Conservation (phyloP, 805 yeast genomes). For the Candida krabiensis region DNA sequence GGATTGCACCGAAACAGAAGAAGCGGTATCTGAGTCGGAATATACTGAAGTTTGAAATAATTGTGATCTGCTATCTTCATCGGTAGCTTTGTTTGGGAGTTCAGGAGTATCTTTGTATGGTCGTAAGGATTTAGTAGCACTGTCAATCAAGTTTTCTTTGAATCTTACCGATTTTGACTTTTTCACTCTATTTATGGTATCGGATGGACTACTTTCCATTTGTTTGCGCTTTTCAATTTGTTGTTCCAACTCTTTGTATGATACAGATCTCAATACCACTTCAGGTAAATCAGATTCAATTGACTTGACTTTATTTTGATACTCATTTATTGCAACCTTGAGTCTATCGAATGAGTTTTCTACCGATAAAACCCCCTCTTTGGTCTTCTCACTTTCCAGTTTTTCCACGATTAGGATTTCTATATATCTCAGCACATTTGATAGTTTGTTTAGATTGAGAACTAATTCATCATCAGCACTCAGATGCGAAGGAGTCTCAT, state of each 20-base stretch:
- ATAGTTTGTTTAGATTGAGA: constrained; percentile 9
- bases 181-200: constrained; percentile 9
- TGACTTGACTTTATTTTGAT: constrained; percentile 2
- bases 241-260: constrained; percentile 4
- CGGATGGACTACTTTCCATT: constrained; percentile 13
- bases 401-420: constrained; percentile 17
- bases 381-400: constrained; percentile 4
- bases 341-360: constrained; percentile 2
- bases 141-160: constrained; percentile 23
- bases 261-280: constrained; percentile 1
- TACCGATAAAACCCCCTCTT: constrained; percentile 1
- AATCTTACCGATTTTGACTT: constrained; percentile 27
- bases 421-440: constrained; percentile 15
- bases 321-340: constrained; percentile 3
- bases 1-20: constrained; percentile 2
- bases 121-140: constrained; percentile 7
- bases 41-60: constrained; percentile 9
- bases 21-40: constrained; percentile 3
- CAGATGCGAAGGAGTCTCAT: constrained; percentile 1
- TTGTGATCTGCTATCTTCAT: constrained; percentile 4
- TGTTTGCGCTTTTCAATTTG: constrained; percentile 2
- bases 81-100: neutral
- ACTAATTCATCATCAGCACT: constrained; percentile 14
- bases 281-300: constrained; percentile 9
- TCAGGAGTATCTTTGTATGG: constrained; percentile 17